Percentiles rank a stretch among this genome's conserved stretches.
Conservation (phyloP, 805 yeast species). For the Blastobotrys mokoenaii region DNA sequence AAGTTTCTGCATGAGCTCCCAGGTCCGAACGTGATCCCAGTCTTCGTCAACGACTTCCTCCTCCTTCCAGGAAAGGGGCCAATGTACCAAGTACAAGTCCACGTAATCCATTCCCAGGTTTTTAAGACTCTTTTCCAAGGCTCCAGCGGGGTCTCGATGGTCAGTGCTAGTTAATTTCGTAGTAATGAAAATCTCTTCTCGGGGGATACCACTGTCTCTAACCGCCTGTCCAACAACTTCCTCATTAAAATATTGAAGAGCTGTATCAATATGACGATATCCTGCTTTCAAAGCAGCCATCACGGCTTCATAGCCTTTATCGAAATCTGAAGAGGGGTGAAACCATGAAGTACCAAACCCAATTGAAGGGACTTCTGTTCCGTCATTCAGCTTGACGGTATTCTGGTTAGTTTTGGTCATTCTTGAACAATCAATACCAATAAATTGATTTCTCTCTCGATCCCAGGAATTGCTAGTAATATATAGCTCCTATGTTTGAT, state of each 20-base stretch:
- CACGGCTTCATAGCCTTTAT: conserved; percentile 38
- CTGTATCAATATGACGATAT: conserved; percentile 69
- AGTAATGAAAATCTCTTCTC: conserved; percentile 51
- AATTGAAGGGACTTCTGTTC: conserved; percentile 53
- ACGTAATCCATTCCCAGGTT: conserved; percentile 52
- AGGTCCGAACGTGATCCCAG: conserved; percentile 41
- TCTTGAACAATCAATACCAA: too few species aligned
- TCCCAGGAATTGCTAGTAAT: too few species aligned
- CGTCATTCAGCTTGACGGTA: conserved; percentile 42
- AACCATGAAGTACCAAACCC: conserved; percentile 51
- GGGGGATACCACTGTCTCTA: conserved; percentile 31
- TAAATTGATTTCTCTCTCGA: too few species aligned
- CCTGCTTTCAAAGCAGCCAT: conserved; percentile 58
- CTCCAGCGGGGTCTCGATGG: conserved; percentile 35
- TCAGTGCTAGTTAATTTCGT: conserved; percentile 50
- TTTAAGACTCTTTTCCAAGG: conserved; percentile 43
- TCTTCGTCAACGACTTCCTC: conserved; percentile 11
- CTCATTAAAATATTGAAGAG: conserved; percentile 63
- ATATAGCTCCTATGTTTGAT: too few species aligned
- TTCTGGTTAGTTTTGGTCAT: too few species aligned
- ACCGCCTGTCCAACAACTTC: conserved; percentile 50
- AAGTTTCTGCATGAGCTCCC: conserved; percentile 54
- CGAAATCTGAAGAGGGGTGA: conserved; percentile 5
- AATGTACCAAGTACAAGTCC: conserved; percentile 59
- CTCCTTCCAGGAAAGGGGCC: conserved; percentile 36